Evolutionary conservation across 495 filamentous ascomycete genomes (phyloP), one percentile per base, ranked within the genome.

Genomic region (Neurospora sp.): DNA sequence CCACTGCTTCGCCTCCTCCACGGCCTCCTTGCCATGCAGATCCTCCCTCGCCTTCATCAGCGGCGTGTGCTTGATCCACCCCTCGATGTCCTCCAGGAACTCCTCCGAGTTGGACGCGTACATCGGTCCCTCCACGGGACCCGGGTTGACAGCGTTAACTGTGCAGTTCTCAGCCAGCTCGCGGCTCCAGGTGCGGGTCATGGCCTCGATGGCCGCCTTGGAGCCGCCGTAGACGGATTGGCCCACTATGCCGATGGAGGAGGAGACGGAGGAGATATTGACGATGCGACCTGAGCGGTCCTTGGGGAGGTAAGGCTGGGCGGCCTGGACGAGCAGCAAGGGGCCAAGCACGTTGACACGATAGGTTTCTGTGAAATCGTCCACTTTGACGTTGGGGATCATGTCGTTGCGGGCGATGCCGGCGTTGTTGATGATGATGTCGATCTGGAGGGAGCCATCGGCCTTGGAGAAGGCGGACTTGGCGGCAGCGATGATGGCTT

Each of bases 401-500:
- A 79, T 79, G 15, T 86, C 81, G 81, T 94, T 91, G 37, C 77
- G 78, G 2, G 89, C 85, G 10, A 95, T 84, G 72, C 90, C 94
- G 59, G 94, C 94, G 80, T 97, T 97, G 86, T 97, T 96, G 84
- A 97, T 84, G 36, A 97, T 82, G 76, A 97, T 93, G 80, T 97
- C 93, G 81, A 97, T 89, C 74, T 90, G 89, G 81, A 94, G 88
- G 34, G 77, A 73, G 37, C 75, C 73, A 39, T 66, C 69, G 5
- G 72, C 15, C 73, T 82, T 74, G 74, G 79, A 79, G 74, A 78
- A 78, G 43, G 79, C 76, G 17, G 72, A 71, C 38, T 77, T 76
- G 24, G 77, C 75, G 6, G 74, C 69, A 54, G 75, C 75, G 71
- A 88, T 76, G 8, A 88, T 73, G 34, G 76, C 71, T 13, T 77